phyloP scores from a whole-genome alignment of 768 basidiomycete genomes.

The Dendrothele bispora region DNA sequence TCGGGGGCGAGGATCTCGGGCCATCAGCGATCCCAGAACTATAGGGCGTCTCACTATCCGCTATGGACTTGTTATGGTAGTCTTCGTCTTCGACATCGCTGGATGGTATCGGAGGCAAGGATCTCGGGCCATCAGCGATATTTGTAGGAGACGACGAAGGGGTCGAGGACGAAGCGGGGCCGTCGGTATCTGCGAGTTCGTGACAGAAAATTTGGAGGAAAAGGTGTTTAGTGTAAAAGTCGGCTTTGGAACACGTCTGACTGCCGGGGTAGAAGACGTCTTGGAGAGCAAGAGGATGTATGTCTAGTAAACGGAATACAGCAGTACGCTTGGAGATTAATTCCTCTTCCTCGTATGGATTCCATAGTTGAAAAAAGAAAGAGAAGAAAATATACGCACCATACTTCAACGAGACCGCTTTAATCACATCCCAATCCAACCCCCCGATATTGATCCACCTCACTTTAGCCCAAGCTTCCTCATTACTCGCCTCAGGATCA shows the following conservation, averaged over 20 bases:
- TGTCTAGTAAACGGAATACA: slow-evolving; percentile 34
- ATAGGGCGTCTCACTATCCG: slow-evolving; percentile 23
- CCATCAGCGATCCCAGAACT: slow-evolving; percentile 17
- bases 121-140: slow-evolving; percentile 7
- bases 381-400: slow-evolving; percentile 33
- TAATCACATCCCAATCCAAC: slow-evolving; percentile 62
- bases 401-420: slow-evolving; percentile 56
- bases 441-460: slow-evolving; percentile 71
- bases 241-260: slow-evolving; percentile 47
- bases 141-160: slow-evolving; percentile 13
- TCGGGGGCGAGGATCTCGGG: not conserved
- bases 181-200: slow-evolving; percentile 26
- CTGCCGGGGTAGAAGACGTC: slow-evolving; percentile 59
- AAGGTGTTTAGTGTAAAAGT: slow-evolving; percentile 55
- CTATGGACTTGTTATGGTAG: not conserved
- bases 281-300: slow-evolving; percentile 67
- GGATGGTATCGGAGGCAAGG: not conserved
- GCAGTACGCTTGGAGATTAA: slow-evolving; percentile 9
- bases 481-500: slow-evolving; percentile 25
- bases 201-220: slow-evolving; percentile 63
- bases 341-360: no score
- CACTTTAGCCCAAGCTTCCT: slow-evolving; percentile 44
- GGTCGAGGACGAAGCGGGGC: not conserved
- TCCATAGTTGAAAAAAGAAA: slow-evolving; percentile 17
- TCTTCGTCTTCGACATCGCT: not conserved